Base-by-base conservation (phyloP, 768 basidiomycete species). In the Phallus indusiatus region DNA sequence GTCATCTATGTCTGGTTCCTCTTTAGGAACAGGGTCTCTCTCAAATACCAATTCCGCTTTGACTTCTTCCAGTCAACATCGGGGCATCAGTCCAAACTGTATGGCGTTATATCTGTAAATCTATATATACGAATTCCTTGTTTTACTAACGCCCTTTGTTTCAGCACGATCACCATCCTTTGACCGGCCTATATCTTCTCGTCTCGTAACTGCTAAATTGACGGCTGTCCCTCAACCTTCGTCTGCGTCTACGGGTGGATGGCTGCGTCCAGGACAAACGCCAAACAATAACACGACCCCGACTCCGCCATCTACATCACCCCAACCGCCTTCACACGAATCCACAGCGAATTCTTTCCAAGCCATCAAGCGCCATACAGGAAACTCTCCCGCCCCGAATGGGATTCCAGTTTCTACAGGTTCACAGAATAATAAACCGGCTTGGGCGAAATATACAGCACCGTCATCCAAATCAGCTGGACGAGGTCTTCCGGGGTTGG, bases 191-290 rank as follows among this genome's bases (percentile, higher is more conserved):
- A 18, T 77, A 82, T 1, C 88, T 69, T 87, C 94, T 24, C 85
- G 85, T 49, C 81, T 96, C 1, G 86, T 96, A 48, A 89, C 93
- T 7, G 79, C 92, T 16, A 94, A 92, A 70, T 79, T 96, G 55
- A 94, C 91, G 0, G 83, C 84, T 3, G 76, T 78, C 22, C 77
- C 81, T 4, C 76, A 79, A 61, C 71, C 81, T 7, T 79, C 85
- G 14, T 72, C 84, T 10, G 73, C 80, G 0, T 74, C 85, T 5
- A 80, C 77, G 10, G 69, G 85, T 48, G 86, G 89, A 53, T 90
- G 88, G 88, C 88, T 89, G 12, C 82, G 88, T 36, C 85, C 89
- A 12, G 79, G 86, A 8, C 88, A 88, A 52, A 81, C 83, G 1
- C 79, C 86, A 2, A 78, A 87, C 61, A 65, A 73, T 67, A 67